These are phyloP conservation scores for Crithidia bombi DNA, from an alignment of 208 protist genomes.

Conservation along the genomic window DNA sequence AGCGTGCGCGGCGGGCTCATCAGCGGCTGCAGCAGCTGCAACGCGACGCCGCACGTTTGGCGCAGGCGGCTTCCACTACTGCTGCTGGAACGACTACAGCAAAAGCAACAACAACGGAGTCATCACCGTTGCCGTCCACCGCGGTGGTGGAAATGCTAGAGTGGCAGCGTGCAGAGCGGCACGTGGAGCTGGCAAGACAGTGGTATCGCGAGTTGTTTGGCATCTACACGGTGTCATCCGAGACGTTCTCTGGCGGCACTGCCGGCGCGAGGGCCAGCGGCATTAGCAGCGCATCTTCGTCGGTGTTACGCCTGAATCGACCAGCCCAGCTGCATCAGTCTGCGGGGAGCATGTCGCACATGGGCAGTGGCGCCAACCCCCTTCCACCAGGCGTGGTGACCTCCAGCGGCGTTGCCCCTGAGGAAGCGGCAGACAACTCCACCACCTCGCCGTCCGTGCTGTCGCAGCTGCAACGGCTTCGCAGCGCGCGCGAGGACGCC, in stretches of 20 bases:
- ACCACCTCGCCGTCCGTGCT: not conserved
- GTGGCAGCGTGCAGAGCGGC: slow-evolving; percentile 30
- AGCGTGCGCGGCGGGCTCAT: slow-evolving; percentile 27
- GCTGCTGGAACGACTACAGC: not conserved
- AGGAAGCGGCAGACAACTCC: not conserved
- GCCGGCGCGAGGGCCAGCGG: not conserved
- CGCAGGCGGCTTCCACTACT: not conserved
- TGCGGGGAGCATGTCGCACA: slow-evolving; percentile 22
- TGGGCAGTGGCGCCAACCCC: slow-evolving; percentile 24
- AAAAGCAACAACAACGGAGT: not conserved
- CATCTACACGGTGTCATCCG: slow-evolving; percentile 37
- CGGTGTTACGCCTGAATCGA: slow-evolving; percentile 21
- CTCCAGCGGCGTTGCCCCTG: not conserved
- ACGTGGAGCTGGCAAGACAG: slow-evolving; percentile 45
- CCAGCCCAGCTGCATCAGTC: slow-evolving; percentile 23
- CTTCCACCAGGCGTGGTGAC: slow-evolving; percentile 1
- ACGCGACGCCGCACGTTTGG: slow-evolving; percentile 38
- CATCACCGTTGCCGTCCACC: not conserved
- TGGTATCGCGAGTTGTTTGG: slow-evolving; percentile 63
- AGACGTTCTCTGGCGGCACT: not conserved
- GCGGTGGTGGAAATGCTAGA: slow-evolving; percentile 7
- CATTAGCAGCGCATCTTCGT: not conserved
- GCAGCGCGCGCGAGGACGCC: slow-evolving; percentile 55
- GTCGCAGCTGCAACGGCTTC: slow-evolving; percentile 14
- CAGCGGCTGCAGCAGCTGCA: slow-evolving; percentile 40